Evolutionary conservation across 805 yeast species (phyloP), one percentile per base, ranked within the genome.

Genomic region (Debaryomyces prosopidis): DNA sequence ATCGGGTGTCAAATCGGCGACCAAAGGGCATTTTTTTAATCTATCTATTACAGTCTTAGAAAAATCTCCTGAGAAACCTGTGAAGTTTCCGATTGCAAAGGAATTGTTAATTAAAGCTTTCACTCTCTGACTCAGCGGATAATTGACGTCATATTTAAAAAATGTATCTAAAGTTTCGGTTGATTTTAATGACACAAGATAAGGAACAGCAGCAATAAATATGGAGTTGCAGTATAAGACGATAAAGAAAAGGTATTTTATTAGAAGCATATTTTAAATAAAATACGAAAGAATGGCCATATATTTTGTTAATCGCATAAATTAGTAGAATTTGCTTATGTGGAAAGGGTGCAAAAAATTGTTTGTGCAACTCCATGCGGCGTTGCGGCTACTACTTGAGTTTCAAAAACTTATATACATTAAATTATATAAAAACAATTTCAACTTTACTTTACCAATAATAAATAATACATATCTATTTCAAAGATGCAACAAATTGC

Each of bases 1-100:
- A 62, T 89, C 96, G 10, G 85, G 85, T 0, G 86, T 81, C 3
- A 89, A 71, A 32, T 82, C 86, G 3, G 81, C 81, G 30, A 89
- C 83, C 58, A 82, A 62, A 2, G 89, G 89, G 57, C 82, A 84
- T 16, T 60, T 63, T 35, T 70, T 70, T 47, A 85, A 72, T 53
- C 76, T 68, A 7, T 71, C 73, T 31, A 80, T 54, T 1, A 76
- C 68, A 9, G 69, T 79, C 20, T 65, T 60, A 9, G 83, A 69
- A 58, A 85, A 80, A 44, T 75, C 75, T 1, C 90, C 89, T 0
- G 84, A 75, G 49, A 89, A 79, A 0, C 87, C 95, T 51, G 78
- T 80, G 58, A 87, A 85, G 17, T 73, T 75, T 1, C 95, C 95
- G 56, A 89, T 81, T 0, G 86, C 74, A 52, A 81, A 81, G 10